These are phyloP conservation scores for Xanthoconium stramineum DNA, from an alignment of 768 basidiomycete species.

Conservation along the genomic window DNA sequence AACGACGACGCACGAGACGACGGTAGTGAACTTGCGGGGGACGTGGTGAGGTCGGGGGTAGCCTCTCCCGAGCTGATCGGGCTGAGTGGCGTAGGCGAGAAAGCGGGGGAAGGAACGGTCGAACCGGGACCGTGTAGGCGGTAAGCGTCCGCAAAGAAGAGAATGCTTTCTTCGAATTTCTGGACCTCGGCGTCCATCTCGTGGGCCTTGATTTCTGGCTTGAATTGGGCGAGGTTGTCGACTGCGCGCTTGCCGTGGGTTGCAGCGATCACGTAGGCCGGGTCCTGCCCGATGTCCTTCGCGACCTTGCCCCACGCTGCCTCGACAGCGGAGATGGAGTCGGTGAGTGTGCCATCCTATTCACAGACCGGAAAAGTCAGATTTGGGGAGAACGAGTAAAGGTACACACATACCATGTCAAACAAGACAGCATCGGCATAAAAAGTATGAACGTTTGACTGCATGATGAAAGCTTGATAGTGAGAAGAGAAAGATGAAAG, in stretches of 20 bases:
- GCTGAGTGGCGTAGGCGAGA: slow-evolving; percentile 8
- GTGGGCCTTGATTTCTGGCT: slow-evolving; percentile 50
- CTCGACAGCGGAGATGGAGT: slow-evolving; percentile 71
- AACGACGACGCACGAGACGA: slow-evolving; percentile 45
- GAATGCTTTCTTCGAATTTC: slow-evolving; percentile 63
- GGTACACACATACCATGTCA: slow-evolving; percentile 53
- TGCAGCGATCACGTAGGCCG: slow-evolving; percentile 62
- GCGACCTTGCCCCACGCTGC: slow-evolving; percentile 76
- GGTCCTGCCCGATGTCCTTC: slow-evolving; percentile 64
- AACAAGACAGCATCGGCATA: slow-evolving; percentile 59
- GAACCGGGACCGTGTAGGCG: slow-evolving; percentile 41
- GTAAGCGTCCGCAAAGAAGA: slow-evolving; percentile 64
- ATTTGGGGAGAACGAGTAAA: slow-evolving; percentile 3
- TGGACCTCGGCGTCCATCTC: slow-evolving; percentile 58
- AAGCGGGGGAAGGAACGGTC: slow-evolving; percentile 19
- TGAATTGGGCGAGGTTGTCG: slow-evolving; percentile 67
- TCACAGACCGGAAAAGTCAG: slow-evolving; percentile 26
- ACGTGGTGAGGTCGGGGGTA: slow-evolving; percentile 40
- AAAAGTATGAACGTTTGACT: slow-evolving; percentile 35
- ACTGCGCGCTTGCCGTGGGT: slow-evolving; percentile 79
- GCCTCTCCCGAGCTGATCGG: slow-evolving; percentile 32
- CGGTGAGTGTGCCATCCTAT: slow-evolving; percentile 69
- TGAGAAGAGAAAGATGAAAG: not conserved
- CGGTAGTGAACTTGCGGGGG: slow-evolving; percentile 38
- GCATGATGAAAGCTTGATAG: slow-evolving; percentile 14